Evolutionary conservation across 2,329 filamentous ascomycete species (phyloP), one percentile per base, ranked within the genome.

Genomic region (Colletotrichum brevisporum): DNA sequence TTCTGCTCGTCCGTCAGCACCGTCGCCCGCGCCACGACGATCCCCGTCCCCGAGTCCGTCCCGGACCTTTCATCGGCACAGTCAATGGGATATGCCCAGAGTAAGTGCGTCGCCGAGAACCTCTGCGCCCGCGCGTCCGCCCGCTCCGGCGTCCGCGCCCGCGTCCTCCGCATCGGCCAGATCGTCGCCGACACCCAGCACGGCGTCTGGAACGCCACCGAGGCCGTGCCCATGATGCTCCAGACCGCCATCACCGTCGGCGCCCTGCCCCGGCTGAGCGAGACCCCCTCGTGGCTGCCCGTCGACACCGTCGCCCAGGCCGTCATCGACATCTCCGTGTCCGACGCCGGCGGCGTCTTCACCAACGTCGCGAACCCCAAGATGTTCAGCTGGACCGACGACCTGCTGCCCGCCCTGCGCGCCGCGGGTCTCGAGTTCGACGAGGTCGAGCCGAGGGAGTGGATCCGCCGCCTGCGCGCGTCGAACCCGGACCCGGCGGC

Each of bases 191-290:
- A 88, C 71, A 84, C 80, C 0, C 59, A 76, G 2, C 70, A 78
- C n/a, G 86, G 85, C 2, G 73, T 84, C 3, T 88, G 86, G 87
- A 88, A 86, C 71, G 74, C 75, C 4, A 83, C 79, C 0, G 86
- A 88, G 69, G 86, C 85, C 0, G 86, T 88, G 24, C 84, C 87
- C 0, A 73, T 89, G 50, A 83, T 89, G 74, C 75, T 89, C 0
- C 83, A 82, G 41, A 82, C 79, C 2, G 83, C 83, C 0, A 74
- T 74, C 1, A 82, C 84, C 0, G 78, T 83, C 1, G 82, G 83
- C 1, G 76, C 78, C 0, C 75, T 88, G 4, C 86, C 86, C 2
- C 74, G 75, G 10, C 76, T 89, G 2, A 75, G 81, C 2, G 85
- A 87, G 75, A 78, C 74, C 1, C 78, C 79, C 4, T 80, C 78